Percentiles rank a stretch among this genome's conserved stretches.
These are phyloP conservation scores for Aureobasidium sp. DNA, from an alignment of 2,329 filamentous ascomycete genomes.

Conservation along the genomic window DNA sequence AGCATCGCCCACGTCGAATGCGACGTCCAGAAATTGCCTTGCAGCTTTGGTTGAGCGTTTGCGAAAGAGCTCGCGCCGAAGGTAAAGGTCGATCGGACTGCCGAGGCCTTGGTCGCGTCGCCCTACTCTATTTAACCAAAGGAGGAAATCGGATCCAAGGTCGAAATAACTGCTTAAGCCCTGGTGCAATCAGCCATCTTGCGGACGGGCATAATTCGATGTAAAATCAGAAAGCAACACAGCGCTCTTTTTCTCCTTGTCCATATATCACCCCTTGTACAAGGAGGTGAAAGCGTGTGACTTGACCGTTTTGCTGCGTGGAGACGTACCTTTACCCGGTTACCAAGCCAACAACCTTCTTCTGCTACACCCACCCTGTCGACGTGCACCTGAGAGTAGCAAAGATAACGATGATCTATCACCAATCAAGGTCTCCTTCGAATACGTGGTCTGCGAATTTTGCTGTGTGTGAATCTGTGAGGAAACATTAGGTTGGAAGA, in stretches of 20 bases:
- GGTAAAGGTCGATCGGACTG: background rate
- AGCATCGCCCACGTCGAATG: constrained; percentile 3
- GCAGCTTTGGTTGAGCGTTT: constrained; percentile 2
- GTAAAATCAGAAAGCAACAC: background rate
- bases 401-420: background rate
- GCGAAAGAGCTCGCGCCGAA: background rate
- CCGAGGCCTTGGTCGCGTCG: background rate
- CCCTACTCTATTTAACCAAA: constrained; percentile 9
- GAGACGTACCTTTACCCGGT: constrained; percentile 8
- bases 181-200: background rate
- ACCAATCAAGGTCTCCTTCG: background rate
- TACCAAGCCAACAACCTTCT: constrained; percentile 7
- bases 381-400: background rate
- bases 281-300: constrained; percentile 11
- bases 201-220: background rate
- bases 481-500: background rate
- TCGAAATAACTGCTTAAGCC: background rate
- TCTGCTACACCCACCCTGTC: background rate
- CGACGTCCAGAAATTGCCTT: constrained; percentile 3
- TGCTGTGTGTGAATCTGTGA: constrained; percentile 1
- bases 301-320: background rate
- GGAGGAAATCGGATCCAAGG: background rate
- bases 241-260: background rate
- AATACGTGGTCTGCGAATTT: constrained; percentile 7
- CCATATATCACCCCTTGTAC: background rate